A percentile compares a stretch with the other conserved stretches of the same genome.
Conservation (phyloP, 108 stramenopile genomes). For the Skeletonema menzelii region DNA sequence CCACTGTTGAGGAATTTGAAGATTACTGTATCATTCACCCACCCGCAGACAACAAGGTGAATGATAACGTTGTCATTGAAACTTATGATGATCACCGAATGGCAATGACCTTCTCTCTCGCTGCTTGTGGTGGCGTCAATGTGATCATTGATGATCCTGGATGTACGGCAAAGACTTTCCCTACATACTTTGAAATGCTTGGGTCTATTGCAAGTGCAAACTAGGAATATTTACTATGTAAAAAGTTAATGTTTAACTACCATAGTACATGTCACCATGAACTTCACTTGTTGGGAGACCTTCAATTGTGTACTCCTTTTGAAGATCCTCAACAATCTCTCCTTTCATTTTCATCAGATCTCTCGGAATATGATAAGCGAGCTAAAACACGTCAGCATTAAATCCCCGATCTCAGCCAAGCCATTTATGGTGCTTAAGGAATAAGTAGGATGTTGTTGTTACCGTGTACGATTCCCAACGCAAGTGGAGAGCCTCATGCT, state of each 20-base stretch:
- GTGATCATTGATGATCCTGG: conserved; percentile 95
- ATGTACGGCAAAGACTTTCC: conserved; percentile 97
- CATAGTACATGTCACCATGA: conserved; percentile 66
- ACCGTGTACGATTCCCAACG: too few species aligned
- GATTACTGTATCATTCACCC: conserved; percentile 96
- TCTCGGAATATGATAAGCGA: conserved; percentile 72
- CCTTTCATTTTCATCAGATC: conserved; percentile 74
- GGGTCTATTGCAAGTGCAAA: conserved; percentile 67
- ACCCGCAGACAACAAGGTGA: conserved; percentile 77
- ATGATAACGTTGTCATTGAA: conserved; percentile 91
- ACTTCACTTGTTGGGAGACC: conserved; percentile 76
- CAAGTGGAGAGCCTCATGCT: too few species aligned
- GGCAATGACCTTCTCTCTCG: conserved; percentile 97
- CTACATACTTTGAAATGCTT: conserved; percentile 94
- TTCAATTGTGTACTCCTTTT: conserved; percentile 59
- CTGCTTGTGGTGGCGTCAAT: conserved; percentile 94
- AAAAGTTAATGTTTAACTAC: neutral
- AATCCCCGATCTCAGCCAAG: conserved; percentile 79
- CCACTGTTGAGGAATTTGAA: conserved; percentile 89
- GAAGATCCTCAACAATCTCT: conserved; percentile 70
- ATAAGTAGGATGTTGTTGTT: too few species aligned
- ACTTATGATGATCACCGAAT: conserved; percentile 99
- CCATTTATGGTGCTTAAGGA: conserved; percentile 82
- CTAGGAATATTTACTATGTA: neutral
- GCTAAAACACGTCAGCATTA: conserved; percentile 87